Evolutionary conservation across 768 basidiomycete species (phyloP).

Genomic region (Clitopilus hobsonii): DNA sequence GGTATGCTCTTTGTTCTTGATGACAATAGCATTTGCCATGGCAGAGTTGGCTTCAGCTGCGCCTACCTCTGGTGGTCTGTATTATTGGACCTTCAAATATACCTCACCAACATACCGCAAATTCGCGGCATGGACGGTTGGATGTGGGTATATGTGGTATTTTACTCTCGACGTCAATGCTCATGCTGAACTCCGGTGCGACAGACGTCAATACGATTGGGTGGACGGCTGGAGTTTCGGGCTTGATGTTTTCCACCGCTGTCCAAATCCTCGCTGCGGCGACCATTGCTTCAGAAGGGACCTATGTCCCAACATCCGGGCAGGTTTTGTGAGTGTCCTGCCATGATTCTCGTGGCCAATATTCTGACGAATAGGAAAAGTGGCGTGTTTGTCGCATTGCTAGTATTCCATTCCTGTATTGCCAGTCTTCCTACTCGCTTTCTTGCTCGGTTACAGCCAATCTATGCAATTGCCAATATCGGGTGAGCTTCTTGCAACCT

Average conservation of each 20-base stretch:
- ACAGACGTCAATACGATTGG: conserved; percentile 48
- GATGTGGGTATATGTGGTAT: conserved; percentile 38
- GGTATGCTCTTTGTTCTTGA: background rate
- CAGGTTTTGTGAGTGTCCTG: conserved; percentile 37
- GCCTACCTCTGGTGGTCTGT: conserved; percentile 65
- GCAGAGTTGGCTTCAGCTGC: conserved; percentile 71
- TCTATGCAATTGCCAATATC: conserved; percentile 67
- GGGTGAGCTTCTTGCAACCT: conserved; percentile 34
- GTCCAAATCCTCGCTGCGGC: conserved; percentile 62
- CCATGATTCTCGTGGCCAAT: background rate
- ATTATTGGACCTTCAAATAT: conserved; percentile 65
- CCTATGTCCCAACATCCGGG: conserved; percentile 36
- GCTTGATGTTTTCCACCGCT: conserved; percentile 64
- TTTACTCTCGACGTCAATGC: background rate
- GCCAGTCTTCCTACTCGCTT: conserved; percentile 65
- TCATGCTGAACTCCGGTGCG: background rate
- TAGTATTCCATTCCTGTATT: conserved; percentile 56
- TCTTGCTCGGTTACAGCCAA: conserved; percentile 67
- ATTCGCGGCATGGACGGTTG: conserved; percentile 64
- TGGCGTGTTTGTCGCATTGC: conserved; percentile 58
- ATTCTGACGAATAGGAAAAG: conserved; percentile 25
- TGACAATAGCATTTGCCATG: conserved; percentile 32
- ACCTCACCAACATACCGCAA: conserved; percentile 56
- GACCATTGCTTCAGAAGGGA: conserved; percentile 44
- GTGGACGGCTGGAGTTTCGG: conserved; percentile 45